These are phyloP conservation scores for Funneliformis mosseae DNA, from an alignment of 192 early-diverging fungal genomes.

Conservation along the genomic window DNA sequence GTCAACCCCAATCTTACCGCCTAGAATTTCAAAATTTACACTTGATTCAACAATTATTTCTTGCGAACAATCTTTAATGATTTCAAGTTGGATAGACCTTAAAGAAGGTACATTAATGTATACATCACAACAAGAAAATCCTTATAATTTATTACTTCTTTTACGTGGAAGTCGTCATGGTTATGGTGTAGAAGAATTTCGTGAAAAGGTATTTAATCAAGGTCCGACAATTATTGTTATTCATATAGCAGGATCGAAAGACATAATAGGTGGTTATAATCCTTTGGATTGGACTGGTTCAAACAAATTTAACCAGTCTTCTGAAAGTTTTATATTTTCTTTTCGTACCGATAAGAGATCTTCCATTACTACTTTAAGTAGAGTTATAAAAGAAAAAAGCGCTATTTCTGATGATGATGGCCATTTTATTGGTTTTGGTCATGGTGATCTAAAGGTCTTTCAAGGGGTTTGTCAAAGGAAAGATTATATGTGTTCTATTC, in stretches of 20 bases:
- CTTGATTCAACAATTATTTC: constrained; percentile 10
- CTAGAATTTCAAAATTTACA: constrained; percentile 1
- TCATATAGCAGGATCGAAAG: neutral
- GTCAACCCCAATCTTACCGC: neutral
- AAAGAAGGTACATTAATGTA: neutral
- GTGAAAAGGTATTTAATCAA: neutral
- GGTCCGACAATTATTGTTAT: neutral
- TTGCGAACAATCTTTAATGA: neutral
- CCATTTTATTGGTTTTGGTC: constrained; percentile 17
- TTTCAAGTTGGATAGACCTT: constrained; percentile 30
- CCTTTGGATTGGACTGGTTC: constrained; percentile 17
- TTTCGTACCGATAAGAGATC: neutral
- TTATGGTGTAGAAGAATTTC: constrained; percentile 16
- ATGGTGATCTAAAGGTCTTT: constrained; percentile 17
- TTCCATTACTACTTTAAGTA: constrained; percentile 15
- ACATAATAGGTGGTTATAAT: constrained; percentile 28
- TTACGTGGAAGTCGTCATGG: constrained; percentile 16
- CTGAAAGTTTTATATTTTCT: constrained; percentile 27
- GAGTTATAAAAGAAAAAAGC: neutral
- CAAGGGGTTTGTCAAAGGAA: neutral
- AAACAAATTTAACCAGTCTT: neutral
- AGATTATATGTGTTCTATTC: constrained; percentile 11
- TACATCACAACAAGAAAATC: neutral
- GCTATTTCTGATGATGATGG: constrained; percentile 22
- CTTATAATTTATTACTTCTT: constrained; percentile 11